Base-by-base conservation (phyloP, 352 stramenopile genomes). In the Aphanomyces astaci region DNA sequence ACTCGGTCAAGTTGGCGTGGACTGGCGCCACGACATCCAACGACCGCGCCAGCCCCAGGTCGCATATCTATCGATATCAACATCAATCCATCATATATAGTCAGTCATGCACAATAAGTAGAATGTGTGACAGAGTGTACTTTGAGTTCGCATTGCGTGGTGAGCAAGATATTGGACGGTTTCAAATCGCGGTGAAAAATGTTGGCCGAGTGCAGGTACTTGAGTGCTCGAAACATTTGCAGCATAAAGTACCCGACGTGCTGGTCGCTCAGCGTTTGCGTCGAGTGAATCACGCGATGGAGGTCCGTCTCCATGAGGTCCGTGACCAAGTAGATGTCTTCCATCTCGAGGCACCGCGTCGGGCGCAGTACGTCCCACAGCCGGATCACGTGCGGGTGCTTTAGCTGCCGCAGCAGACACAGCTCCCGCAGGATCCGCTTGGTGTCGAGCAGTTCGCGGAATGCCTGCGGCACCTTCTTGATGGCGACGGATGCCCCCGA, bases 161-260 rank as follows among this genome's bases (percentile, higher is more conserved):
- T 99, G 2, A 99, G 79, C n/a, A 99, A 72, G 72, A 99, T 94
- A 73, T 98, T 98, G 13, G 86, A 93, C 4, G 90, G 89, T 74
- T 98, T 98, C 31, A 99, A 74, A 71, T 99, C 96, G 7, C 97
- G 83, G 81, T 98, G 97, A 45, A 99, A 89, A 0, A 99, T 94
- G 60, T 96, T 94, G 9, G 92, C 94, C 13, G 91, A 98, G 78
- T 99, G 97, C 64, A 99, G 86, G 69, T 98, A 99, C 62, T 96
- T 95, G n/a, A 99, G 73, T 1, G 90, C 96, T 43, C 91, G 86
- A 19, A 99, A 73, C 59, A 99, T 96, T 77, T 99, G 95, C 49
- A 98, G 98, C 70, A 99, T 84, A 74, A 99, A 98, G 71, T 97
- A 98, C 24, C 92, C 86, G 13, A 96, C 84, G 70, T 97, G 91